Percentiles rank a stretch among this genome's conserved stretches.
These are phyloP conservation scores for Botrytis aclada DNA, from an alignment of 2,329 filamentous ascomycete genomes.

Conservation along the genomic window DNA sequence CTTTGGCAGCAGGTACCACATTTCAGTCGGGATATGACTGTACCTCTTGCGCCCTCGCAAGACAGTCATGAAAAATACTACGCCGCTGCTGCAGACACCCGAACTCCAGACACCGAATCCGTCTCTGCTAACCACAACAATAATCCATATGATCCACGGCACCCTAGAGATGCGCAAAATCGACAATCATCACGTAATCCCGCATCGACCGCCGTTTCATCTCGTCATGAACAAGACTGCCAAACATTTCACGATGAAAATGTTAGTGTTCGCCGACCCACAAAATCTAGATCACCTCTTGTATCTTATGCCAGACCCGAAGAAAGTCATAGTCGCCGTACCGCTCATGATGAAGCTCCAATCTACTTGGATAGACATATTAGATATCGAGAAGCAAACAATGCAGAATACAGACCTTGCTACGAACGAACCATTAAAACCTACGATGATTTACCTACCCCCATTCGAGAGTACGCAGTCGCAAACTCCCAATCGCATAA, in stretches of 20 bases:
- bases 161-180: slow-evolving; percentile 27
- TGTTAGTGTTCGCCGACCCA: not conserved
- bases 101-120: slow-evolving; percentile 21
- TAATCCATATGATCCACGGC: slow-evolving; percentile 32
- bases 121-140: slow-evolving; percentile 24
- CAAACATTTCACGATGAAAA: not conserved
- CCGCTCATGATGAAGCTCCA: slow-evolving; percentile 27
- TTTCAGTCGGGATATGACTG: slow-evolving; percentile 19
- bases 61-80: slow-evolving; percentile 38
- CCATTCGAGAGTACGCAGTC: slow-evolving; percentile 22
- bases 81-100: slow-evolving; percentile 18
- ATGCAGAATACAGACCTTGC: slow-evolving; percentile 25
- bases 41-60: slow-evolving; percentile 32
- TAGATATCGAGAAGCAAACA: slow-evolving; percentile 27
- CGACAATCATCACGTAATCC: slow-evolving; percentile 2
- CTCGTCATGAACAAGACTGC: not conserved
- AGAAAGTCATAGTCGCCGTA: slow-evolving; percentile 24
- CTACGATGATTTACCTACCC: slow-evolving; percentile 26
- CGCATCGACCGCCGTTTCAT: not conserved
- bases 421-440: slow-evolving; percentile 22
- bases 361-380: slow-evolving; percentile 22
- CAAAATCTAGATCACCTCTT: not conserved
- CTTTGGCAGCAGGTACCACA: slow-evolving; percentile 10
- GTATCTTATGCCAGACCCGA: slow-evolving; percentile 17
- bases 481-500: slow-evolving; percentile 25